Base-by-base conservation (phyloP, 371 early-diverging fungal species). In the Zopfochytrium polystomum region DNA sequence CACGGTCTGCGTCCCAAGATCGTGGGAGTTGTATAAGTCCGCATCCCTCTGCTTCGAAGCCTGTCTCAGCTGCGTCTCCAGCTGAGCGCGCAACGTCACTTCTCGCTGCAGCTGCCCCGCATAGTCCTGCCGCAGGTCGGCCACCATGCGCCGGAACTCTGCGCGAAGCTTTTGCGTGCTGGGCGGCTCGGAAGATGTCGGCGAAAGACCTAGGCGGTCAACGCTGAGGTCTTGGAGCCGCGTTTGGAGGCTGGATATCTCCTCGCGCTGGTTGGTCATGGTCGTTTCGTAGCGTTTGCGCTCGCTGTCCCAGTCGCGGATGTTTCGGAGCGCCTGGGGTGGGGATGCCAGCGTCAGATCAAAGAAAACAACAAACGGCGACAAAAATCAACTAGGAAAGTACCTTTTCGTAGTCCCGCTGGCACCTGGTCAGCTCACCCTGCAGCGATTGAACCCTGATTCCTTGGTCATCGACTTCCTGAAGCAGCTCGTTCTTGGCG, bases 401-500 rank as follows among this genome's bases (percentile, higher is more conserved):
- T n/a, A 62, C 67, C 64, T 58, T 57, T 18, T 62, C 64, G 45
- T 46, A 45, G 33, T 67, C 71, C 27, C 38, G 60, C 51, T 60
- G 54, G 55, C 57, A 18, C 3, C 45, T 54, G 30, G 52, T 52
- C 57, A 62, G 7, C 43, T 67, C 67, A 9, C 45, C 29, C 35
- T 58, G 51, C 33, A 57, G 18, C n/a, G 38, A 38, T 23, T 66
- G 63, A 26, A 66, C 60, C 31, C 61, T 22, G 35, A 66, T 53
- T 11, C 58, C 49, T 25, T 52, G 58, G 51, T 75, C 67, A 31
- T 76, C 77, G 27, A 73, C 31, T 47, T 76, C 72, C 34, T 72
- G 73, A 25, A 71, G 27, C 56, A 72, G 50, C 47, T 69, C 69
- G 22, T 63, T 72, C 61, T 66, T 65, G 27, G 67, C 57, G 11